Base-by-base conservation (phyloP, 1,284 basidiomycete species). In the Puccinia hordei region DNA sequence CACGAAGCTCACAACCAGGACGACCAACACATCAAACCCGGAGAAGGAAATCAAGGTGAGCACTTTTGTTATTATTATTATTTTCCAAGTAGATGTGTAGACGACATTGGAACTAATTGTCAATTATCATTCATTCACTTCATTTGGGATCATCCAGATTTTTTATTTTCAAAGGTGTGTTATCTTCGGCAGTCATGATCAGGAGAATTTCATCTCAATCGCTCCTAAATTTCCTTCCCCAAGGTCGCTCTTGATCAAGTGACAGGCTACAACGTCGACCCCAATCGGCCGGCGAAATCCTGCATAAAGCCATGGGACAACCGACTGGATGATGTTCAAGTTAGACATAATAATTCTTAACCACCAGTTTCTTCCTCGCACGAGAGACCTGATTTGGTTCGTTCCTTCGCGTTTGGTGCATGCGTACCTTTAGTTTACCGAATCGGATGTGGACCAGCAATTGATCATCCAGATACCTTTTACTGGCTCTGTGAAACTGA, bases 381-480 rank as follows among this genome's bases (percentile, higher is more conserved):
- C 6, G 10, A 57, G 27, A 69, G 33, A 73, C 59, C 6, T 57
- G 57, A 41, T 22, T 30, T 33, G 38, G 24, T 73, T 27, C 19
- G 38, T 22, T 73, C 65, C 44, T 68, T 41, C 4, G 10, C 13
- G 15, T 9, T n/a, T 15, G n/a, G 15, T n/a, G 13, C 24, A 68
- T 76, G n/a, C n/a, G 72, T 59, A 24, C 76, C 81, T 65, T 12
- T 59, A 93, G 92, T 92, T 87, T 82, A 82, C 93, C 57, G 90
- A 92, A 84, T 93, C 92, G 17, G 92, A 93, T 82, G 91, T 90
- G 51, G 92, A 93, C 85, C 92, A 93, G 84, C 91, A 93, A 85
- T 86, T 93, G 30, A 82, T 83, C 75, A 86, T 93, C 78, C 91
- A 91, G 63, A 86, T 93, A 44, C 92, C 92, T 0, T 93, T 93